Percentiles rank a stretch among this genome's conserved stretches.
Conservation (phyloP, 768 basidiomycete genomes). For the Trametes cubensis region DNA sequence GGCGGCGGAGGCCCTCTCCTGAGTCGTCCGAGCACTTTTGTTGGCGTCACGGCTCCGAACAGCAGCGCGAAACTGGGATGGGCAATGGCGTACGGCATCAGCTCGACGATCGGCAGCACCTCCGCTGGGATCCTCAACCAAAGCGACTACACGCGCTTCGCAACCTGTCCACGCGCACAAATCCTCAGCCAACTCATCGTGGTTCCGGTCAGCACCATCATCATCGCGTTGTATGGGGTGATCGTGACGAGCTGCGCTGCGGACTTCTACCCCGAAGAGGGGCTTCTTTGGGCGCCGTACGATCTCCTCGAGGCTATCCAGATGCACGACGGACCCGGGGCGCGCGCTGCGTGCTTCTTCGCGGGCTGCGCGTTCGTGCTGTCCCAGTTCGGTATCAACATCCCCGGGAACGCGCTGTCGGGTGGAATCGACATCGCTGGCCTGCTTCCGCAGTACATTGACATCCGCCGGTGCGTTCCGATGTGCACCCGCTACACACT, state of each 20-base stretch:
- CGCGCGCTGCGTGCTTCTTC: constrained; percentile 32
- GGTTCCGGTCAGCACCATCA: constrained; percentile 19
- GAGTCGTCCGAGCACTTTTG: constrained; percentile 11
- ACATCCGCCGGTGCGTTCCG: constrained; percentile 39
- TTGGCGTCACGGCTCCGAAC: constrained; percentile 5
- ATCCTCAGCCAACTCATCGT: constrained; percentile 21
- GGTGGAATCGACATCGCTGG: constrained; percentile 43
- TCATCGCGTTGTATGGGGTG: constrained; percentile 24
- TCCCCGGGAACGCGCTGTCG: constrained; percentile 30
- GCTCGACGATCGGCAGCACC: constrained; percentile 25
- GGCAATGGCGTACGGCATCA: constrained; percentile 27
- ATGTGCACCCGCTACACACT: too few species aligned
- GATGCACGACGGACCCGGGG: constrained; percentile 18
- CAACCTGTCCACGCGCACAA: constrained; percentile 12
- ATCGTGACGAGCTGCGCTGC: constrained; percentile 29
- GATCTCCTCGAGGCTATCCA: constrained; percentile 26
- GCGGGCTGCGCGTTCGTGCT: constrained; percentile 27
- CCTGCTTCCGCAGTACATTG: constrained; percentile 45
- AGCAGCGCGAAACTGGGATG: constrained; percentile 21
- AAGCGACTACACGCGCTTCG: constrained; percentile 30
- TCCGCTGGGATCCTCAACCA: constrained; percentile 29
- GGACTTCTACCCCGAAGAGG: constrained; percentile 24
- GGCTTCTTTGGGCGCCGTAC: constrained; percentile 30
- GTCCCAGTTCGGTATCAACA: constrained; percentile 29
- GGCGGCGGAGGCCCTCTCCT: constrained; percentile 26